Percentiles rank a stretch among this genome's conserved stretches.
Evolutionary conservation across 2,329 filamentous ascomycete genomes (phyloP).

Genomic region (Alternaria brassicae): DNA sequence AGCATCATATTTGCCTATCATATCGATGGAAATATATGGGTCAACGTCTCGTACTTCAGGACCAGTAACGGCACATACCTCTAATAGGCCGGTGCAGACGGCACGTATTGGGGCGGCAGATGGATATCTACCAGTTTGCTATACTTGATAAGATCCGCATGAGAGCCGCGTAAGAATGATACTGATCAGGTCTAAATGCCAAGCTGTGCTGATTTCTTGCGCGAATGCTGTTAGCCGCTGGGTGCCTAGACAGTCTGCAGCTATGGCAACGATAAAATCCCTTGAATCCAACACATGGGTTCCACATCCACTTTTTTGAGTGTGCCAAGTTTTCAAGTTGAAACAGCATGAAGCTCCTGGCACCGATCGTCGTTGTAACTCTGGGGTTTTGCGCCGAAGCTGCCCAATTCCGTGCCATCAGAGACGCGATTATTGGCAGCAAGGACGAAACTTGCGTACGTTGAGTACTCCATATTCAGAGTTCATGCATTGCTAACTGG

Average conservation of each 20-base stretch:
- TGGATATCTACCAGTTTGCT: neutral
- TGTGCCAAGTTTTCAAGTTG: conserved; percentile 11
- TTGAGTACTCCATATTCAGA: conserved; percentile 1
- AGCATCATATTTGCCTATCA: neutral
- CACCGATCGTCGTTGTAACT: conserved; percentile 5
- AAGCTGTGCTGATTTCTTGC: neutral
- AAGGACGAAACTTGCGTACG: conserved; percentile 11
- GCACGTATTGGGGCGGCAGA: neutral
- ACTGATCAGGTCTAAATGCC: neutral
- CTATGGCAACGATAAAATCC: conserved; percentile 2
- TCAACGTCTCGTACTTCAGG: neutral
- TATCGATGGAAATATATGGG: neutral
- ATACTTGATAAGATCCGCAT: neutral
- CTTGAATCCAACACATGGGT: conserved; percentile 1
- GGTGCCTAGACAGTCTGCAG: neutral
- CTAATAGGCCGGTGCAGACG: neutral
- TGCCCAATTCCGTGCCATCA: neutral
- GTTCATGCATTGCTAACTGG: conserved; percentile 12
- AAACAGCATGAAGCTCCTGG: conserved; percentile 15
- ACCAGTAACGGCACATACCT: neutral
- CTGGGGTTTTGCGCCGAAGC: conserved; percentile 7
- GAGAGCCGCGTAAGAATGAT: neutral
- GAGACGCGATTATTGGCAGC: neutral
- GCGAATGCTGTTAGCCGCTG: neutral
- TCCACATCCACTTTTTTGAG: conserved; percentile 8